These are phyloP conservation scores for Eucalyptus decipiens DNA, from an alignment of 345 rosid genomes.

Conservation along the genomic window DNA sequence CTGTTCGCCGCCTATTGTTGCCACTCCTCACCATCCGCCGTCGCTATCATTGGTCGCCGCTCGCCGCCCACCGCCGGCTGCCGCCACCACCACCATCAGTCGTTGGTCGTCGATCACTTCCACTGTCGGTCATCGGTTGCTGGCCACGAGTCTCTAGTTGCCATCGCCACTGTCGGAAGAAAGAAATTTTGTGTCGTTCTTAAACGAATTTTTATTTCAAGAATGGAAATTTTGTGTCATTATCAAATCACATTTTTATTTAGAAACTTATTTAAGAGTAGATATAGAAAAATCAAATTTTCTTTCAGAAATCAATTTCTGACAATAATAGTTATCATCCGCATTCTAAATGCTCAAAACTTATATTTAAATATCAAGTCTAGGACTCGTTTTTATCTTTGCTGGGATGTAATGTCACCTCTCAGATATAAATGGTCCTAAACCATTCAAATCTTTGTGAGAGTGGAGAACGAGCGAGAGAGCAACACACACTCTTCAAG, in stretches of 20 bases:
- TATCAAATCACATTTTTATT: too few relatives aligned
- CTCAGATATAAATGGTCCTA: background rate
- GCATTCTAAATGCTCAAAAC: fast-evolving
- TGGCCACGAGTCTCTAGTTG: fast-evolving
- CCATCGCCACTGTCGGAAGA: fast-evolving
- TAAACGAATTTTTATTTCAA: fast-evolving
- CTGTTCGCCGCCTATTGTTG: fast-evolving
- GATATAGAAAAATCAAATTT: too few relatives aligned
- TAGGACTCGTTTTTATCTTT: background rate
- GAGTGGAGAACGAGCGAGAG: background rate
- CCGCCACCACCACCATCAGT: fast-evolving
- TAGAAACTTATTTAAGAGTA: too few relatives aligned
- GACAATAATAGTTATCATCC: fast-evolving
- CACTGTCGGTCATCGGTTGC: too few relatives aligned
- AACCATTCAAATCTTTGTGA: background rate
- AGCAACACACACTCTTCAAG: background rate
- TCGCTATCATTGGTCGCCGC: fast-evolving
- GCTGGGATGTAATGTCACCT: background rate
- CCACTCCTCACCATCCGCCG: fast-evolving
- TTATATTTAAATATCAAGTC: background rate
- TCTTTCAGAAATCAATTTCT: fast-evolving
- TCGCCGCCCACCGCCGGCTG: fast-evolving
- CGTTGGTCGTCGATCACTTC: fast-evolving
- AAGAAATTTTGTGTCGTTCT: too few relatives aligned
- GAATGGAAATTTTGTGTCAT: fast-evolving